These are phyloP conservation scores for Tillandsia leiboldiana DNA, from an alignment of 176 grass and related monocot genomes.

Conservation along the genomic window DNA sequence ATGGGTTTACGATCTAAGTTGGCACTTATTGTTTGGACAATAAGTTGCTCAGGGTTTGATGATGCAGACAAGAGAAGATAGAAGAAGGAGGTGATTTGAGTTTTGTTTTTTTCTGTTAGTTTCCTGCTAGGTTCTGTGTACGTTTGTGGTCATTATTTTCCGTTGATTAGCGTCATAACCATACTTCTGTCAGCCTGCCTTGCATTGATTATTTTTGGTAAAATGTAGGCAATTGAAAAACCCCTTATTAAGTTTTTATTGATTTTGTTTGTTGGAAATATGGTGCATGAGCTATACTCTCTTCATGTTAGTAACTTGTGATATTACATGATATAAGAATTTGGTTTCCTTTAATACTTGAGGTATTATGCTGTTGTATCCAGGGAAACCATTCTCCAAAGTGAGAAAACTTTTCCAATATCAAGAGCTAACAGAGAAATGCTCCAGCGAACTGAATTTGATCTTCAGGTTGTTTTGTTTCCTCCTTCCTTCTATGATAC, in stretches of 20 bases:
- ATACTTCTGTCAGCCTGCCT: background rate
- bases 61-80: background rate
- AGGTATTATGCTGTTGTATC: conserved; percentile 28
- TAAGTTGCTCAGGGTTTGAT: background rate
- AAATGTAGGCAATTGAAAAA: background rate
- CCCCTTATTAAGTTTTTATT: background rate
- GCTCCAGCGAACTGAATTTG: conserved; percentile 40
- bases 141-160: background rate
- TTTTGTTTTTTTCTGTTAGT: background rate
- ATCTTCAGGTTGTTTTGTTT: conserved; percentile 54
- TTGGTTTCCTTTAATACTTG: background rate
- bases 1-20: background rate
- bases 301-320: background rate
- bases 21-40: background rate
- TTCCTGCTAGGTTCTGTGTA: background rate
- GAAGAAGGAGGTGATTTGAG: background rate
- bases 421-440: conserved; percentile 57
- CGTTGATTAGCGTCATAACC: background rate
- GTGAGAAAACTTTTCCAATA: conserved; percentile 50
- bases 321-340: background rate
- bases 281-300: background rate
- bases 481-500: conserved; percentile 7
- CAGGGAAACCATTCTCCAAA: conserved; percentile 48
- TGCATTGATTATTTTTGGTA: background rate
- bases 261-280: conserved; percentile 2